Base-by-base conservation (phyloP, 257 asterid species). In the Thymus mandschuricus region DNA sequence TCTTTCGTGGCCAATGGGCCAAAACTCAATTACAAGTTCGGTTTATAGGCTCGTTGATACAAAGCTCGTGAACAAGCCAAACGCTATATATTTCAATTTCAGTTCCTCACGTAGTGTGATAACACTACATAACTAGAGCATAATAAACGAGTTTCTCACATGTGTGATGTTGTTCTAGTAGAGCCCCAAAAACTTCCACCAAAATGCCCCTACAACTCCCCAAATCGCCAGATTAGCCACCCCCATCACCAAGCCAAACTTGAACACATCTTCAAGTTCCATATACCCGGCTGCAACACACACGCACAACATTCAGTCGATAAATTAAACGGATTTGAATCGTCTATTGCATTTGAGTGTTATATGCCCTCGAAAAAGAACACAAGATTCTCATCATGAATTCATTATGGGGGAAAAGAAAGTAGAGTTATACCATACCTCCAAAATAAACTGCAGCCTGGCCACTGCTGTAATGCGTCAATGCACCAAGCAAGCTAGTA, bases 391-490 rank as follows among this genome's bases (percentile, higher is more conserved):
- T 43, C 3, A 46, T 46, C 0, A 44, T 5, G 62, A n/a, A 12
- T 3, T 5, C 8, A 15, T 4, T 10, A 43, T 10, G 8, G 0
- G 66, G 46, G 46, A 41, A 41, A 5, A 41, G 46, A 8, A 41
- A 2, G 6, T 38, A 38, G 44, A 3, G 6, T 3, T 38, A 33
- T 5, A 48, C 10, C 52, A 28, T 79, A 89, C 96, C 96, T 80
- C 96, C 95, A 72, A 82, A 89, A 81, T 87, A 87, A 3, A 89
- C 89, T 48, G 96, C 95, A 40, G 95, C 92, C 77, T 87, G 96
- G 50, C 96, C 96, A 68, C 95, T 89, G 78, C 96, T 89, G 68
- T 89, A 89, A 84, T 89, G 96, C 1, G 96, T 86, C 85, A 89
- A 79, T 66, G 96, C 92, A 69, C 96, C 96, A 63, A 89, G 86